A percentile compares a stretch with the other conserved stretches of the same genome.
Evolutionary conservation across 352 stramenopile species (phyloP).

Genomic region (Halophytophthora batemanensis): DNA sequence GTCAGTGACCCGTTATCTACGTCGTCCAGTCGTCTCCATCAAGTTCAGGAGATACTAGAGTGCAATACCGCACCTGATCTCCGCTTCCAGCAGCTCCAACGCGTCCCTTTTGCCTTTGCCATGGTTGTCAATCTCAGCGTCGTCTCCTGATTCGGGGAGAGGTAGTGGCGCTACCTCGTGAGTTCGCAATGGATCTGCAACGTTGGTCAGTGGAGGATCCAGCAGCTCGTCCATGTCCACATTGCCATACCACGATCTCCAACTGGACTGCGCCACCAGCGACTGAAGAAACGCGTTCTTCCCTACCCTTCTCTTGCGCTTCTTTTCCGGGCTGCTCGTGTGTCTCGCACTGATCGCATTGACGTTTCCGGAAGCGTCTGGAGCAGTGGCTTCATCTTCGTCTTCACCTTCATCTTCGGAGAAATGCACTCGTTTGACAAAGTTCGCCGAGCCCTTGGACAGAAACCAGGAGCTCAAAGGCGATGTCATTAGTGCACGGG

Average conservation of each 20-base stretch:
- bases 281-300: slow-evolving; percentile 51
- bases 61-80: slow-evolving; percentile 39
- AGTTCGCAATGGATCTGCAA: slow-evolving; percentile 23
- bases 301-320: slow-evolving; percentile 7
- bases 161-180: slow-evolving; percentile 12
- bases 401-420: slow-evolving; percentile 19
- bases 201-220: slow-evolving; percentile 40
- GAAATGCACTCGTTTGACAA: slow-evolving; percentile 51
- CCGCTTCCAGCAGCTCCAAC: slow-evolving; percentile 36
- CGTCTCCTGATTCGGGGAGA: slow-evolving; percentile 11
- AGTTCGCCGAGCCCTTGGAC: slow-evolving; percentile 58
- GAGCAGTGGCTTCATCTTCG: background rate
- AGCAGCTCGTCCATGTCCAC: slow-evolving; percentile 39
- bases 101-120: slow-evolving; percentile 8
- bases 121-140: background rate
- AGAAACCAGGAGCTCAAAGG: slow-evolving; percentile 70
- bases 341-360: no score
- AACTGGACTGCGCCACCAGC: slow-evolving; percentile 40
- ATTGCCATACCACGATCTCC: slow-evolving; percentile 60
- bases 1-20: background rate
- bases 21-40: background rate
- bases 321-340: slow-evolving; percentile 18
- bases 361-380: slow-evolving; percentile 2
- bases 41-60: background rate
- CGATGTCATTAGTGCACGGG: slow-evolving; percentile 21